These are phyloP conservation scores for Blastobotrys parvus DNA, from an alignment of 805 yeast genomes.

Conservation along the genomic window DNA sequence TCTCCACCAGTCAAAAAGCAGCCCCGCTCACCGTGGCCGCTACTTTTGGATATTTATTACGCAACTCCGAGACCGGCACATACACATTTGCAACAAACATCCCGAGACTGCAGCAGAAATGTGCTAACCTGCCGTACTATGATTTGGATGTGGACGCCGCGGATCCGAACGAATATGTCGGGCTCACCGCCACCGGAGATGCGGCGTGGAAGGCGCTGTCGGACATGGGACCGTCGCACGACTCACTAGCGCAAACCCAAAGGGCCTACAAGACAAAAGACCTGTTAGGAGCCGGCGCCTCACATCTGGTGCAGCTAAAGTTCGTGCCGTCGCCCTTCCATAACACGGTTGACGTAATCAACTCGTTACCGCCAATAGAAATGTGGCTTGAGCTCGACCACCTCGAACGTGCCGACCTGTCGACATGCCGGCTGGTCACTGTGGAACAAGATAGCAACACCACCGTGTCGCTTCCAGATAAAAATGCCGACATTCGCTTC, in stretches of 20 bases:
- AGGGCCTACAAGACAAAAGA: background rate
- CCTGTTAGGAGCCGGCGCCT: conserved; percentile 4
- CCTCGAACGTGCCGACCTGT: conserved; percentile 29
- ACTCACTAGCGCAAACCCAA: background rate
- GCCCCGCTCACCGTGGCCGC: conserved; percentile 24
- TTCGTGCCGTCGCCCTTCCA: conserved; percentile 39
- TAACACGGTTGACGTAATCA: conserved; percentile 5
- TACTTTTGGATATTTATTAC: conserved; percentile 26
- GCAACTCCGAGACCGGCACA: conserved; percentile 12
- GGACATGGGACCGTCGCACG: no score
- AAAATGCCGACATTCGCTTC: conserved; percentile 38
- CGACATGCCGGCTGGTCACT: conserved; percentile 35
- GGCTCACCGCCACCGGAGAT: background rate
- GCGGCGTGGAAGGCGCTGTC: conserved; percentile 13
- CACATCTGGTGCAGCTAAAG: conserved; percentile 37
- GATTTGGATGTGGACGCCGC: conserved; percentile 12
- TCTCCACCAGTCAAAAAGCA: no score
- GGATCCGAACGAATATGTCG: background rate
- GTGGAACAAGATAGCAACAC: conserved; percentile 39
- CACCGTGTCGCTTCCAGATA: conserved; percentile 36
- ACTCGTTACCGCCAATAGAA: conserved; percentile 44
- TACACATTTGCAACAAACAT: conserved; percentile 22
- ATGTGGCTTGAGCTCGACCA: conserved; percentile 41
- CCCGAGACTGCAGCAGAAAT: conserved; percentile 19
- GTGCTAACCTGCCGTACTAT: conserved; percentile 19